Base-by-base conservation (phyloP, 768 basidiomycete species). In the Paxillus involutus region DNA sequence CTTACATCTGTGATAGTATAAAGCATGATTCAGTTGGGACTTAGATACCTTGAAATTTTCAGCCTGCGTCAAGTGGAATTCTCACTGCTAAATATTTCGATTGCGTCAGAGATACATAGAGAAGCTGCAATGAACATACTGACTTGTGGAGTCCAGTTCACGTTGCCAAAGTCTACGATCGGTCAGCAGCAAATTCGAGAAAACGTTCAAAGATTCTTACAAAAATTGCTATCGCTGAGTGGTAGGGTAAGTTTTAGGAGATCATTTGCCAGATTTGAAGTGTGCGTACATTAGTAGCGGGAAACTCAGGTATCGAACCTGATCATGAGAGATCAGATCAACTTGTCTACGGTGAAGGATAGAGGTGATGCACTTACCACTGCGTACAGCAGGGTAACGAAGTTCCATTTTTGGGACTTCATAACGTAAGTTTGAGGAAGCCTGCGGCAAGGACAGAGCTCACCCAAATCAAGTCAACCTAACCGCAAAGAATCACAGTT, bases 391-490 rank as follows among this genome's bases (percentile, higher is more conserved):
- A 58, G 24, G 1, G 62, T 63, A 42, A 61, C 51, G 2, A 49
- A 21, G 26, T 50, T 63, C 63, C 61, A 63, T 45, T 53, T 19
- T 35, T 39, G 54, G 26, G 49, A 37, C 63, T 64, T 56, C n/a
- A 37, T 33, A n/a, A 32, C 4, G 16, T 54, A 24, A 50, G 33
- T 40, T 10, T 17, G 21, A 24, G 19, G 5, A 42, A 26, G 39
- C 11, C 19, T 4, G 7, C 9, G 17, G 11, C 6, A 7, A 36
- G 6, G 46, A 40, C 0, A 26, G n/a, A 4, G n/a, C 51, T 11
- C 33, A 60, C 63, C 63, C 63, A 63, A 33, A 63, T 58, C 3
- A 63, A 32, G 2, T 63, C 53, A 11, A 63, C 52, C 63, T 63
- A 30, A 48, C 37, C 17, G 6, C 17, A 43, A 44, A 1, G 14